Evolutionary conservation across 257 asterid genomes (phyloP).

Genomic region (Paulownia fortunei): DNA sequence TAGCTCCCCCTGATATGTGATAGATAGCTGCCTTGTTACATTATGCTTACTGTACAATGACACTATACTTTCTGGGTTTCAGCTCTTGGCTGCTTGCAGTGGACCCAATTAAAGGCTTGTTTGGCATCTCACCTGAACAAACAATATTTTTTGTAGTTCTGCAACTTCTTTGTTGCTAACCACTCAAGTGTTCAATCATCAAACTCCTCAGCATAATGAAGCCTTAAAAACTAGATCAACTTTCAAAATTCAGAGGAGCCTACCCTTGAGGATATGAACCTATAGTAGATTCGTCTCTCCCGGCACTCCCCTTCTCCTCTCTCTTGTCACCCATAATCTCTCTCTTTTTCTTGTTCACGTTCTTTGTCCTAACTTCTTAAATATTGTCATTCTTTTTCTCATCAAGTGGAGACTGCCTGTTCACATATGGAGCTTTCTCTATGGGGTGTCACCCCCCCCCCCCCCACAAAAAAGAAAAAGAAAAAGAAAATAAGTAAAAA

Average conservation of each 20-base stretch:
- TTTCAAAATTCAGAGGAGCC: too few species aligned
- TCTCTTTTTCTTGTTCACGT: not conserved
- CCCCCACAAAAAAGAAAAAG: too few species aligned
- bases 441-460: not conserved
- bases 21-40: not conserved
- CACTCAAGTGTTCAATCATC: not conserved
- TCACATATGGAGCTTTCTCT: not conserved
- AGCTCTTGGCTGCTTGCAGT: too few species aligned
- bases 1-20: not conserved
- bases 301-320: too few species aligned
- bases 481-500: not conserved
- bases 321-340: not conserved
- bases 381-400: not conserved
- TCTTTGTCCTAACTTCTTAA: not conserved
- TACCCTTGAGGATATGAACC: too few species aligned
- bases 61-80: too few species aligned
- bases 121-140: not conserved
- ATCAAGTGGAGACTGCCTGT: not conserved
- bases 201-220: not conserved
- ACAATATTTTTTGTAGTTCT: not conserved
- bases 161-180: not conserved
- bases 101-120: not conserved
- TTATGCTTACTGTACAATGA: not conserved
- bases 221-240: not conserved
- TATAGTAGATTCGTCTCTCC: too few species aligned